phyloP scores from a whole-genome alignment of 2,329 filamentous ascomycete species.

The Paecilomyces sp. region DNA sequence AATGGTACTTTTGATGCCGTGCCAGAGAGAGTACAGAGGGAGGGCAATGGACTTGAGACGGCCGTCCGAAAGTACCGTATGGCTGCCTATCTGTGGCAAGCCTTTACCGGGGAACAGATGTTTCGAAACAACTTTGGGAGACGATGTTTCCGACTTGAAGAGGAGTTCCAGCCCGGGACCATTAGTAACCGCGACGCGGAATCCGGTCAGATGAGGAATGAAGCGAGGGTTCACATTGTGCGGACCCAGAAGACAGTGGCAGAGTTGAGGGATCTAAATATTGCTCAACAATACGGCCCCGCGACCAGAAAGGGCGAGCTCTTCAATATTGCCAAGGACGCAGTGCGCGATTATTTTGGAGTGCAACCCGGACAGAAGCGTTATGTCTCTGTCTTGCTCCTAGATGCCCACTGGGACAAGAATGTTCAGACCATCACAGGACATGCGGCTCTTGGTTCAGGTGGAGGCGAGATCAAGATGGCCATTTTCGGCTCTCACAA shows the following conservation, averaged over 20 bases:
- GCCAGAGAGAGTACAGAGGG: constrained; percentile 65
- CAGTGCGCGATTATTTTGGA: constrained; percentile 70
- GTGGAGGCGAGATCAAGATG: constrained; percentile 64
- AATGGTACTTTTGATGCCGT: constrained; percentile 76
- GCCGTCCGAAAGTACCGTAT: constrained; percentile 89
- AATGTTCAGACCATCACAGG: constrained; percentile 62
- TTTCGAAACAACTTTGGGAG: constrained; percentile 78
- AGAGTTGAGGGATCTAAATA: constrained; percentile 70
- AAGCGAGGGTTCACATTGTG: constrained; percentile 84
- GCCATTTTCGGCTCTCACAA: constrained; percentile 90
- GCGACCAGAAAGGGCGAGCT: constrained; percentile 66
- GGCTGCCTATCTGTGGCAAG: constrained; percentile 94
- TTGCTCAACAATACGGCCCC: constrained; percentile 67
- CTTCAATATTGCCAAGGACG: constrained; percentile 68
- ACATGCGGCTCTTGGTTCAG: constrained; percentile 78
- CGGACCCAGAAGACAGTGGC: constrained; percentile 74
- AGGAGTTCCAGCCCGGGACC: constrained; percentile 85
- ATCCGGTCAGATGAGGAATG: constrained; percentile 70
- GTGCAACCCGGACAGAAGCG: constrained; percentile 70
- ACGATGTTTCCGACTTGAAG: constrained; percentile 82
- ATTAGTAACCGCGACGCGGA: constrained; percentile 68
- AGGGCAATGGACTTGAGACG: constrained; percentile 73
- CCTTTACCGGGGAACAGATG: constrained; percentile 96
- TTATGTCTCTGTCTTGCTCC: constrained; percentile 77
- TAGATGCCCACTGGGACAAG: constrained; percentile 86